Evolutionary conservation across 331 rosid genomes (phyloP), one percentile per base, ranked within the genome.

Genomic region (Malus hybrid): DNA sequence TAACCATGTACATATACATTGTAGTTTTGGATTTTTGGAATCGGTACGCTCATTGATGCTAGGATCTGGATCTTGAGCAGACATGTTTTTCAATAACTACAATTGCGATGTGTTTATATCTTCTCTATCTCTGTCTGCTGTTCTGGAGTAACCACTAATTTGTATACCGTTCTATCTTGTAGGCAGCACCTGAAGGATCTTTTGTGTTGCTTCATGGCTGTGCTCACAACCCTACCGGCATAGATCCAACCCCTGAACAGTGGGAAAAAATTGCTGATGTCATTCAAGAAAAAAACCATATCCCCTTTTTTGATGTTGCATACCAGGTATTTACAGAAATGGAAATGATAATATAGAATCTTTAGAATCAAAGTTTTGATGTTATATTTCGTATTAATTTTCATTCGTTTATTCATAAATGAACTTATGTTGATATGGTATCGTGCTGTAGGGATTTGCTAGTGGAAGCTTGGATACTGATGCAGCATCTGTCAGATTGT

Each of bases 191-290:
- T 2, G 97, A 95, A 81, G 99, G 97, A 77, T 85, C 99, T 69
- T 95, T 95, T 83, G 80, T 95, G 68, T 48, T 95, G 82, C 97
- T 95, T 82, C 99, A 95, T 87, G 99, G 99, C 78, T 95, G 99
- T 84, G 99, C 99, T 68, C 99, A 95, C 85, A 92, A 95, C 81
- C 99, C 99, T 53, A 92, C 99, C 50, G 99, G 99, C 79, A 95
- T 95, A 70, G 99, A 95, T 82, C 99, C 97, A 63, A 92, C 96
- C n/a, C 89, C 80, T 24, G 91, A 92, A 28, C 99, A 95, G 81
- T 95, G 99, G 99, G 95, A 87, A 78, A 92, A 82, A 77, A 92
- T 95, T 81, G 99, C 93, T 53, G 97, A 92, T 86, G 83, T 92
- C 76, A 90, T 95, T 85, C 90, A 89, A 77, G 83, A 86, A 39